These are phyloP conservation scores for Leccinum arenicola DNA, from an alignment of 768 basidiomycete genomes.

Conservation along the genomic window DNA sequence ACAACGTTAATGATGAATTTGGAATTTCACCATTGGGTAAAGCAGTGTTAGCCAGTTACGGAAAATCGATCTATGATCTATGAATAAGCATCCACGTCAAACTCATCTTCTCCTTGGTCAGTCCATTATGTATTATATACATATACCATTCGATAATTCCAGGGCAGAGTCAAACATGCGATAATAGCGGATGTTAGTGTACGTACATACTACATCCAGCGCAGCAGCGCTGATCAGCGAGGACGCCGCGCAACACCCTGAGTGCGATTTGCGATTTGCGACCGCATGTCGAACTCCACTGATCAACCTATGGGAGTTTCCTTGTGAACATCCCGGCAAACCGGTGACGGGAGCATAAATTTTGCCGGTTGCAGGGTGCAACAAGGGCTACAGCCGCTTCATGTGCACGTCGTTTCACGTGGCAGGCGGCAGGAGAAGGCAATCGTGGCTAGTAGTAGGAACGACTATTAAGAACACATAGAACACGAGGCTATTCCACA, in stretches of 20 bases:
- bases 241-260: neutral
- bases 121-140: too few relatives aligned
- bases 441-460: neutral
- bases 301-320: neutral
- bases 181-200: neutral
- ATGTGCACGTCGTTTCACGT: neutral
- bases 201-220: neutral
- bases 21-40: conserved; percentile 26
- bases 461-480: neutral
- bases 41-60: neutral
- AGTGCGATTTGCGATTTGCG: neutral
- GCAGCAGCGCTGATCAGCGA: neutral
- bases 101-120: neutral
- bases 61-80: conserved; percentile 6
- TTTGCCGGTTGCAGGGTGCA: neutral
- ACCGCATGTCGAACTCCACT: neutral
- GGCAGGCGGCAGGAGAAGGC: neutral
- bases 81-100: neutral
- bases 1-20: neutral
- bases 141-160: neutral
- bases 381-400: neutral
- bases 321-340: neutral
- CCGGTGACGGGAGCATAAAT: neutral
- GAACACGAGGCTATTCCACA: neutral
- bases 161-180: neutral